Evolutionary conservation across 192 early-diverging fungal species (phyloP), one percentile per base, ranked within the genome.

Genomic region (Spizellomyces punctatus): DNA sequence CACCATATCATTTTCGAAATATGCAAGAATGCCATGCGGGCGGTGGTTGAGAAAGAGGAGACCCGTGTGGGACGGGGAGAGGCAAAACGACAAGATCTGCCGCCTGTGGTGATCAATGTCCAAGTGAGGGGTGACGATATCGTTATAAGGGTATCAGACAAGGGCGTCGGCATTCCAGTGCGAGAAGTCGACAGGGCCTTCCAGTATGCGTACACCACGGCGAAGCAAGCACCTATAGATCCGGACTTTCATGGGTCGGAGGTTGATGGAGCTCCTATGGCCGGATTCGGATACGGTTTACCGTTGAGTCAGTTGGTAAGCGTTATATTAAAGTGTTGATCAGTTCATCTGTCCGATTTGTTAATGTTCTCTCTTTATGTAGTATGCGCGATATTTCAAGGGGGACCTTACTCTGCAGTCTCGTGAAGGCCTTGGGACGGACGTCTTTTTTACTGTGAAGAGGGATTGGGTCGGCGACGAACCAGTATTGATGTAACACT

Each of bases 1-100:
- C 94, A 93, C 76, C 94, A 98, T 76, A 95, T 95, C 91, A 67
- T 96, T 9, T 98, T 98, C 82, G 96, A 98, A 84, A 81, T 96
- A 47, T 80, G 96, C 63, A 98, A 98, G 79, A 98, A 98, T 82
- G 91, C 91, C n/a, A 85, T 98, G 66, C 90, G 96, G 44, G 95
- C 95, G 8, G 88, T 93, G 2, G 91, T 98, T 22, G 93, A 96
- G 81, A 71, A 71, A 47, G 36, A 69, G 55, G 19, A 62, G 36
- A 17, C 81, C 86, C 61, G 91, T 16, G 16, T 17, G 16, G 16
- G 27, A 48, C 12, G 17, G 44, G 16, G n/a, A 14, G 44, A 65
- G 64, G 16, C 17, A 14, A 46, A 17, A 47, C 5, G 36, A 47
- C 4, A 16, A 5, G 16, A 49, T 54, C 44, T 59, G 6, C 10